Evolutionary conservation across 176 grass and related monocot genomes (phyloP).

Genomic region (Triticum dicoccoides): DNA sequence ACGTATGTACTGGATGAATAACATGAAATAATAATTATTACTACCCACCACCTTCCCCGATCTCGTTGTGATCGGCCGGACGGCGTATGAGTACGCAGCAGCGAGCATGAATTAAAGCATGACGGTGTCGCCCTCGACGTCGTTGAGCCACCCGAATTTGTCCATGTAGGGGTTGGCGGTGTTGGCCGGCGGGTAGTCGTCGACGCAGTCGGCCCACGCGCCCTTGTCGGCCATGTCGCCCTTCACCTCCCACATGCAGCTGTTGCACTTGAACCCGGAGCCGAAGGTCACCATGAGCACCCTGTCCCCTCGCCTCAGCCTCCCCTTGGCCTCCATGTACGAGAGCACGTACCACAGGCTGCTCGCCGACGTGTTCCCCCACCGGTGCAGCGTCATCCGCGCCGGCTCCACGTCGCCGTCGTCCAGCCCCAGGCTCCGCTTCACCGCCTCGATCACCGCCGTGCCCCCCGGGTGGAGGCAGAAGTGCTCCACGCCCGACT

Average conservation of each 20-base stretch:
- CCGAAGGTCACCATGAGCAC: constrained; percentile 59
- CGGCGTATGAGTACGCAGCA: not conserved
- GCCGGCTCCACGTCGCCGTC: constrained; percentile 58
- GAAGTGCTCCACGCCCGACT: constrained; percentile 47
- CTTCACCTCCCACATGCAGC: constrained; percentile 39
- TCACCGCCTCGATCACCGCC: constrained; percentile 49
- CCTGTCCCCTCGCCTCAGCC: constrained; percentile 42
- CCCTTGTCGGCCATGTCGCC: constrained; percentile 35
- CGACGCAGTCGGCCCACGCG: constrained; percentile 48
- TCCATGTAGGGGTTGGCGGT: constrained; percentile 38
- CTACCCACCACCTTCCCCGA: too few species aligned
- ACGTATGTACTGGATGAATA: not conserved
- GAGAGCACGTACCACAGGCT: constrained; percentile 72
- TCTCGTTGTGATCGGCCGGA: not conserved
- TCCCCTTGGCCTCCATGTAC: constrained; percentile 54
- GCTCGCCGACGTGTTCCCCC: constrained; percentile 76
- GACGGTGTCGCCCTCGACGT: not conserved
- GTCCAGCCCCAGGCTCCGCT: constrained; percentile 28
- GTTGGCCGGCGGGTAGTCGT: constrained; percentile 36
- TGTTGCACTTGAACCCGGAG: constrained; percentile 63
- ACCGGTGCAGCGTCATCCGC: constrained; percentile 70
- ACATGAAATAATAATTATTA: not conserved
- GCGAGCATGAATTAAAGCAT: not conserved
- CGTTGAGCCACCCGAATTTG: constrained; percentile 53
- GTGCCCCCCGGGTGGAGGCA: constrained; percentile 50